These are phyloP conservation scores for Mycena galericulata DNA, from an alignment of 768 basidiomycete species.

Conservation along the genomic window DNA sequence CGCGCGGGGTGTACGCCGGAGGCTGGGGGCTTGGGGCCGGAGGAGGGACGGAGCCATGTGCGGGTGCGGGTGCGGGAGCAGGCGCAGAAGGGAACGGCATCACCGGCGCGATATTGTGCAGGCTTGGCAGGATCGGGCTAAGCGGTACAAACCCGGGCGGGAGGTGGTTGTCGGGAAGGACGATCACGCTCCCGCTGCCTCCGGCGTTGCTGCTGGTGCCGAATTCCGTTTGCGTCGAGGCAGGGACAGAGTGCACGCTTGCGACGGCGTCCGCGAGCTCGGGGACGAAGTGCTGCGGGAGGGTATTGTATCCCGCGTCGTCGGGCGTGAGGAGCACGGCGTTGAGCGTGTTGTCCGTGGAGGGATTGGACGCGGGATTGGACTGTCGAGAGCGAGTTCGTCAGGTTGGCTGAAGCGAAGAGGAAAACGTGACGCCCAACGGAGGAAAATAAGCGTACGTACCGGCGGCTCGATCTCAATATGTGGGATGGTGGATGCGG, in stretches of 20 bases:
- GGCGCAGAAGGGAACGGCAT: too few species aligned
- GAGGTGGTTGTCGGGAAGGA: slow-evolving; percentile 46
- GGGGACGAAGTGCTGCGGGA: slow-evolving; percentile 31
- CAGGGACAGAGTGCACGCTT: slow-evolving; percentile 2
- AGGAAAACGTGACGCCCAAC: too few species aligned
- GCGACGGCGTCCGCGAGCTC: slow-evolving; percentile 13
- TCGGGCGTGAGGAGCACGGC: slow-evolving; percentile 60
- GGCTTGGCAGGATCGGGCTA: slow-evolving; percentile 43
- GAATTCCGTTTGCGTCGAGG: not conserved
- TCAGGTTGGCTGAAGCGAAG: slow-evolving; percentile 4
- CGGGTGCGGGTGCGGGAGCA: not conserved
- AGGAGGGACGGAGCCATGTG: not conserved
- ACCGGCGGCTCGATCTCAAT: slow-evolving; percentile 64
- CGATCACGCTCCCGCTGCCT: slow-evolving; percentile 34
- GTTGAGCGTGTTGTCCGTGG: slow-evolving; percentile 47
- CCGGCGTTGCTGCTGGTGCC: not conserved
- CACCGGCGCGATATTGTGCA: not conserved
- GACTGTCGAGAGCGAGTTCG: slow-evolving; percentile 45
- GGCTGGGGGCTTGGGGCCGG: slow-evolving; percentile 22
- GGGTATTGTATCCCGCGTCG: slow-evolving; percentile 43
- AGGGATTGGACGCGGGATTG: slow-evolving; percentile 51
- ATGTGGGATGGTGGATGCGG: slow-evolving; percentile 51
- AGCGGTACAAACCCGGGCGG: slow-evolving; percentile 55
- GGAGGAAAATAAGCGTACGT: slow-evolving; percentile 36
- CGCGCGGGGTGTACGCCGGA: slow-evolving; percentile 27